Evolutionary conservation across 2,329 filamentous ascomycete species (phyloP).

Genomic region (Cytospora piceicola): DNA sequence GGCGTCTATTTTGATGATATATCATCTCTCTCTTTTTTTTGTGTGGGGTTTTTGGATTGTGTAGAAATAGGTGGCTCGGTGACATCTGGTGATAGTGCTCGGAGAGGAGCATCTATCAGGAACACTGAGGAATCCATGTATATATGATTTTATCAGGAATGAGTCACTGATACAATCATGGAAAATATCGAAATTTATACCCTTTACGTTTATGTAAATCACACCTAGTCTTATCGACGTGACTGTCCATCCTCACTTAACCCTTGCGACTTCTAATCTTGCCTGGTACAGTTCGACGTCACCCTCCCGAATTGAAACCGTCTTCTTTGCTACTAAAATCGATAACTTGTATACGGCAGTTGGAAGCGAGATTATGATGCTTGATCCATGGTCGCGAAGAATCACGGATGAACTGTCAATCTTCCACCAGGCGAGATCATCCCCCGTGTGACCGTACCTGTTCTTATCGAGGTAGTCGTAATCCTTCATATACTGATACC

Average conservation of each 20-base stretch:
- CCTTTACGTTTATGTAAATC: background rate
- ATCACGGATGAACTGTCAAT: fast-evolving
- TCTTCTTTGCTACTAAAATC: background rate
- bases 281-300: background rate
- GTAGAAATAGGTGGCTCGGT: background rate
- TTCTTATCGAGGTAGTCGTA: background rate
- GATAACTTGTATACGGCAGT: background rate
- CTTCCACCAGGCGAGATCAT: background rate
- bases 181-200: background rate
- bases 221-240: background rate
- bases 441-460: background rate
- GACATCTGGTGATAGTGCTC: background rate
- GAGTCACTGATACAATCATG: background rate
- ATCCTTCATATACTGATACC: background rate
- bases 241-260: background rate
- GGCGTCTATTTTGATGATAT: slow-evolving; percentile 25
- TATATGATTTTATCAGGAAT: background rate
- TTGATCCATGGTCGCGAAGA: background rate
- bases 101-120: background rate
- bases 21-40: background rate
- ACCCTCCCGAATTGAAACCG: background rate
- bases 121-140: background rate
- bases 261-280: background rate
- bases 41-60: background rate
- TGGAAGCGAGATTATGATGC: background rate